phyloP scores from a whole-genome alignment of 352 stramenopile genomes.

The Phytopythium boreale region DNA sequence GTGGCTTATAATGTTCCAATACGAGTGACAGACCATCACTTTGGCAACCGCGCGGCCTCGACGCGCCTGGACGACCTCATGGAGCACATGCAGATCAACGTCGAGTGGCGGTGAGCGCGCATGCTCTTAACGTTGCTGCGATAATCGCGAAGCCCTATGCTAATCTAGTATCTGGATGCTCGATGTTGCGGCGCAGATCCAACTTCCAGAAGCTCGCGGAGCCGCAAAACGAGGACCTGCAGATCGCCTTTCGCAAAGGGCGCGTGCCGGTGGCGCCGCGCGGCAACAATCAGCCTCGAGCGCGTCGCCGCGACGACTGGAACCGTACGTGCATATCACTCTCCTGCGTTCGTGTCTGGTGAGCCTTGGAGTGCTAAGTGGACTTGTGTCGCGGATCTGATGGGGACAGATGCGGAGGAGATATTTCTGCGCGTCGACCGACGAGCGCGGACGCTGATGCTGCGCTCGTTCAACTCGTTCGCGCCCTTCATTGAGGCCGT shows the following conservation, averaged over 20 bases:
- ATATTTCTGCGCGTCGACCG: slow-evolving; percentile 80
- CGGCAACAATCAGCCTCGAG: slow-evolving; percentile 30
- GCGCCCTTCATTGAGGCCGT: slow-evolving; percentile 74
- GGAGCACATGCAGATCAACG: slow-evolving; percentile 86
- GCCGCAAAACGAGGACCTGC: slow-evolving; percentile 68
- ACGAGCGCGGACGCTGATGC: slow-evolving; percentile 59
- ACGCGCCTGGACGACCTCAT: slow-evolving; percentile 79
- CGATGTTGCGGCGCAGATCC: slow-evolving; percentile 33
- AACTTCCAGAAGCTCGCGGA: slow-evolving; percentile 84
- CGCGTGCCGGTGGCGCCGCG: slow-evolving; percentile 30
- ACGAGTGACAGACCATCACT: slow-evolving; percentile 60
- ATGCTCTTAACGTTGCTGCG: neutral
- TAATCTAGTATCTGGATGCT: neutral
- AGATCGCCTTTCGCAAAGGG: slow-evolving; percentile 71
- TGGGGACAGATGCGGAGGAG: slow-evolving; percentile 56
- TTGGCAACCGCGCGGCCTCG: slow-evolving; percentile 70
- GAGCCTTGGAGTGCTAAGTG: neutral
- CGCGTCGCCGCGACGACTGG: slow-evolving; percentile 67
- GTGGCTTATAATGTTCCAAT: neutral
- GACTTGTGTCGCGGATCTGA: neutral
- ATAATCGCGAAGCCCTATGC: no score
- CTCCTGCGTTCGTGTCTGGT: neutral
- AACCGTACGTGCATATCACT: slow-evolving; percentile 34
- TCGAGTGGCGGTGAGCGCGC: slow-evolving; percentile 70
- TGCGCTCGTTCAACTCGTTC: slow-evolving; percentile 67